Evolutionary conservation across 129 eudicot species (phyloP), one percentile per base, ranked within the genome.

Genomic region (Escallonia herrerae): DNA sequence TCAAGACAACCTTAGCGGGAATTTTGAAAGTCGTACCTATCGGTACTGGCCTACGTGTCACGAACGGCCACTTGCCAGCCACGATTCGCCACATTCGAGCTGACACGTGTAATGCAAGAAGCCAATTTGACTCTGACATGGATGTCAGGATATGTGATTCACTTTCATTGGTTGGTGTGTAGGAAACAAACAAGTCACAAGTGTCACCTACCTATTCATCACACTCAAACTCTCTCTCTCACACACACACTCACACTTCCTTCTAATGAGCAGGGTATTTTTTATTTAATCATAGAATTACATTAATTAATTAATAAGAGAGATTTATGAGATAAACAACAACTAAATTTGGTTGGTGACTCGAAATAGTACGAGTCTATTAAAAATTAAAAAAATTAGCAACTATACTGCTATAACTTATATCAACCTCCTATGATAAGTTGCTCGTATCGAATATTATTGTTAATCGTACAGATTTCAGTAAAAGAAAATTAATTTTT

Each of bases 151-250:
- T 60, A 69, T 15, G 13, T 38, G 58, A 33, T 64, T 50, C 45
- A n/a, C 46, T 39, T n/a, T 69, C 66, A 59, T 70, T 60, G 74
- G 61, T 70, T 70, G 74, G 67, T 60, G 75, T 71, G 75, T 70
- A 40, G 52, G 22, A 38, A 42, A 69, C 64, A 68, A 69, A 58
- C 37, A 57, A 43, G 5, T 44, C 38, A n/a, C 63, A 15, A 40
- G 46, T 60, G 15, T 60, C 33, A 39, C 42, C 14, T 3, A 37
- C 65, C 14, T 60, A 2, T 39, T 33, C 42, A 3, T 13, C 45
- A 6, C 37, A 4, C 0, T 11, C 4, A 7, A 11, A 62, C 7
- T 2, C 13, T 45, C 67, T 42, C 7, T 62, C 22, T 15, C n/a
- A 14, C 58, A 11, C 33, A 9, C 33, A 8, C 33, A 22, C 33